These are phyloP conservation scores for Fonsecaea pedrosoi DNA, from an alignment of 2,329 filamentous ascomycete genomes.

Conservation along the genomic window DNA sequence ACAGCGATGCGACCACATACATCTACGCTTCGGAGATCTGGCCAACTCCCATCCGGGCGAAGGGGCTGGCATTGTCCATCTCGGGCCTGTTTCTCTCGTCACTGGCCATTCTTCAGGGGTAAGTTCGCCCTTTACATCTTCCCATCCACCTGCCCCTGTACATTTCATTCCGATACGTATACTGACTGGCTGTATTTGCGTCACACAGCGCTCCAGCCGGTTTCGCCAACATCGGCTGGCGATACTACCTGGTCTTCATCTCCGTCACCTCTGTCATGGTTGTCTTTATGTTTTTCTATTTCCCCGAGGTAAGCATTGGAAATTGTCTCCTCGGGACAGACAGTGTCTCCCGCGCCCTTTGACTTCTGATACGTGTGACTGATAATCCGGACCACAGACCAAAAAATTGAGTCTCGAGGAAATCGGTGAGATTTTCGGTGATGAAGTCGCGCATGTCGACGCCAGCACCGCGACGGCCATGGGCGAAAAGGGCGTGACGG, in stretches of 20 bases:
- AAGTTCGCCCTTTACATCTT: neutral
- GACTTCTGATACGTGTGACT: neutral
- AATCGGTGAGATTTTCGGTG: conserved; percentile 12
- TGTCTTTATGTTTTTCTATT: conserved; percentile 70
- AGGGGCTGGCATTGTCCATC: conserved; percentile 23
- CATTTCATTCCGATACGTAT: neutral
- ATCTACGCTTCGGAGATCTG: conserved; percentile 27
- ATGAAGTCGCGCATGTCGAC: conserved; percentile 17
- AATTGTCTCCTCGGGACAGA: no score
- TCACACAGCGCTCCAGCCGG: conserved; percentile 34
- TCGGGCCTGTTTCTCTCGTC: conserved; percentile 29
- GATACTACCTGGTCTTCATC: conserved; percentile 43
- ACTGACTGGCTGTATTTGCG: neutral
- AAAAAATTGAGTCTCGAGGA: conserved; percentile 14
- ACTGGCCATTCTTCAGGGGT: conserved; percentile 27
- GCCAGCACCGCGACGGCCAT: conserved; percentile 5
- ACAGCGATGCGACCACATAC: conserved; percentile 47
- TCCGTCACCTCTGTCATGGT: conserved; percentile 63
- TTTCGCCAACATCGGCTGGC: conserved; percentile 45
- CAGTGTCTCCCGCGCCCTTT: neutral
- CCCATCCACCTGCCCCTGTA: neutral
- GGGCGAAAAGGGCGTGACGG: conserved; percentile 4
- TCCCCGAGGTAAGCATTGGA: conserved; percentile 59
- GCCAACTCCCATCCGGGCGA: conserved; percentile 24
- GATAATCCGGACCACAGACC: neutral